Evolutionary conservation across 2,329 filamentous ascomycete genomes (phyloP), one percentile per base, ranked within the genome.

Genomic region (Atkinsonella texensis): DNA sequence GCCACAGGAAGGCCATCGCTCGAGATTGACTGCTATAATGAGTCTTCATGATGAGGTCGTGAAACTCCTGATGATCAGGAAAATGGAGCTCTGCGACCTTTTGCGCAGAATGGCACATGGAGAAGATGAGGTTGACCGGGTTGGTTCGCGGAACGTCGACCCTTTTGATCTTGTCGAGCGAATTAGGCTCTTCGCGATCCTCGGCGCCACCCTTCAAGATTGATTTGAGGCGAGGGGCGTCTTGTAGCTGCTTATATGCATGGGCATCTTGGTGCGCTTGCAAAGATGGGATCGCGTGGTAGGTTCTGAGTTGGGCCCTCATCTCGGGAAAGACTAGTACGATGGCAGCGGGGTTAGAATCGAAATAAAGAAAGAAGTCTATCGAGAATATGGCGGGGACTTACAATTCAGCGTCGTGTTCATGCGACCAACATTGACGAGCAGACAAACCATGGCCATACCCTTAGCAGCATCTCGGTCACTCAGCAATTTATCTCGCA

Each of bases 361-460:
- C 52, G 46, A 47, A 35, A n/a, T 1, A 17, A 40, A 11, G 32
- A 8, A 18, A 4, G 13, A 8, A 8, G 4, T 6, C 4, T 7
- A 8, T 8, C 28, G 28, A 35, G 23, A 35, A n/a, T 12, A 15
- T 48, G 17, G 38, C 52, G 28, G 28, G 9, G 51, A 68, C 82
- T 64, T 74, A 95, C 90, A 97, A 64, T 98, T 98, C 46, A 98
- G 75, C 0, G 93, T 98, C 1, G 93, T 98, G 69, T 98, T 98
- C 93, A 98, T 98, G 56, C 93, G 80, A 53, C 93, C 93, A 57
- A 98, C 87, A 63, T 98, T 98, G 66, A 98, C 93, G 61, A 98
- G 73, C 57, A 98, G 73, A 69, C 93, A 98, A 53, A 98, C 91
- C 93, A 98, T 98, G 50, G 93, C 93, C 93, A 98, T 98, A 63